These are phyloP conservation scores for Aspergillus latus DNA, from an alignment of 2,329 filamentous ascomycete species.

Conservation along the genomic window DNA sequence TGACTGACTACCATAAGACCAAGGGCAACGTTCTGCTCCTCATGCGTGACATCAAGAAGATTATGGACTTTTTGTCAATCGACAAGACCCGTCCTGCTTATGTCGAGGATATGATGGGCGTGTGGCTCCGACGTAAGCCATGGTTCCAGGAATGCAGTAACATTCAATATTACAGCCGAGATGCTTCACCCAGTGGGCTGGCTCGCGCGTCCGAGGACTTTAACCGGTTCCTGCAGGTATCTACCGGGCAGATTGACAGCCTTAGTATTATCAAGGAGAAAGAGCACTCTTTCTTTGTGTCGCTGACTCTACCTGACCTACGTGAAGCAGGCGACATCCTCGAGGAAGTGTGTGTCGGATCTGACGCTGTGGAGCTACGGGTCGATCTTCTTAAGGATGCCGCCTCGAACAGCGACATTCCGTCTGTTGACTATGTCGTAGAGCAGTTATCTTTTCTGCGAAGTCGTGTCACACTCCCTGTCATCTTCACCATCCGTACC, in stretches of 20 bases:
- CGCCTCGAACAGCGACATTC: conserved; percentile 56
- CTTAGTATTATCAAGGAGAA: conserved; percentile 63
- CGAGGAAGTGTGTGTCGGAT: conserved; percentile 73
- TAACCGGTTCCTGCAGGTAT: conserved; percentile 66
- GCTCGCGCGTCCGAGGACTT: conserved; percentile 66
- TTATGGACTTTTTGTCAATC: conserved; percentile 82
- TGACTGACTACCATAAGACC: conserved; percentile 69
- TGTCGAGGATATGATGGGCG: conserved; percentile 84
- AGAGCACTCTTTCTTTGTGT: conserved; percentile 84
- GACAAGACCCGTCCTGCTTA: conserved; percentile 93
- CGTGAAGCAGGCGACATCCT: conserved; percentile 63
- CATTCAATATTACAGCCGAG: conserved; percentile 85
- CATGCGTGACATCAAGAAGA: conserved; percentile 80
- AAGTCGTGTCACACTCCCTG: conserved; percentile 68
- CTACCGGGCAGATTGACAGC: conserved; percentile 61
- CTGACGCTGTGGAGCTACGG: conserved; percentile 91
- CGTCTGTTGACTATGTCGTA: conserved; percentile 71
- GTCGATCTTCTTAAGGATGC: conserved; percentile 83
- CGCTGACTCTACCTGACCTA: conserved; percentile 78
- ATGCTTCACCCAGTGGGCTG: conserved; percentile 52
- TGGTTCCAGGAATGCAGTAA: conserved; percentile 95
- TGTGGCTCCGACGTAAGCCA: conserved; percentile 83
- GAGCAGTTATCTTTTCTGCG: conserved; percentile 80
- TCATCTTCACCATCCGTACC: conserved; percentile 92
- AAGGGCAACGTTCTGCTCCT: conserved; percentile 86